phyloP scores from a whole-genome alignment of 1,284 basidiomycete species.

The Apiotrichum domesticum region DNA sequence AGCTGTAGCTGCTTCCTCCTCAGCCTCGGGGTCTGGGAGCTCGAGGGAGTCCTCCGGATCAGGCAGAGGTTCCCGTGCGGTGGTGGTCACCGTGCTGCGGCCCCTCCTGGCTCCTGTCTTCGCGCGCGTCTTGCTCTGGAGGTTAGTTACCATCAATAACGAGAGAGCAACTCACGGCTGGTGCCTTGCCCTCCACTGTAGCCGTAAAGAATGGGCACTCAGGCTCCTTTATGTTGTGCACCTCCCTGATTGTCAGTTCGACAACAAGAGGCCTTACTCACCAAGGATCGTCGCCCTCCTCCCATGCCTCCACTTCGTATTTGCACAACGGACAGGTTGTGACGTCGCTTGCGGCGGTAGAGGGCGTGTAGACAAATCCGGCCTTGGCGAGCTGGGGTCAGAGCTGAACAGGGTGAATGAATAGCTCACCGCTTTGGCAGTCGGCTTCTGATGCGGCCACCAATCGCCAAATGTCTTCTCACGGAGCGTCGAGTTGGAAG shows the following conservation, averaged over 20 bases:
- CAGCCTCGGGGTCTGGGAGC: not conserved
- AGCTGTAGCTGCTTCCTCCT: not conserved
- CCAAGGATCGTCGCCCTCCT: conserved; percentile 70
- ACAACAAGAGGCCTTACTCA: conserved; percentile 6
- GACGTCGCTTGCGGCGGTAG: conserved; percentile 58
- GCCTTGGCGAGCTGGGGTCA: conserved; percentile 66
- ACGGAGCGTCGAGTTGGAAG: conserved; percentile 61
- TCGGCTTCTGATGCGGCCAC: conserved; percentile 71
- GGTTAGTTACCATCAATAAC: not conserved
- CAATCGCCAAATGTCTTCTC: conserved; percentile 60
- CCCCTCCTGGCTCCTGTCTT: not conserved
- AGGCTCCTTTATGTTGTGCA: conserved; percentile 33
- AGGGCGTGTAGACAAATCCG: conserved; percentile 69
- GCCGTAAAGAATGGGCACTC: conserved; percentile 43
- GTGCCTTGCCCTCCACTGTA: conserved; percentile 3
- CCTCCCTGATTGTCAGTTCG: conserved; percentile 22
- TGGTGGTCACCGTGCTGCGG: not conserved
- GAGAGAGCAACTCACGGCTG: not conserved
- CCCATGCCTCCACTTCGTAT: conserved; percentile 70
- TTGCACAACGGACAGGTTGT: conserved; percentile 72
- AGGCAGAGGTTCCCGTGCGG: not conserved
- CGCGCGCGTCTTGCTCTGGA: conserved; percentile 1
- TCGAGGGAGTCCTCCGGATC: not conserved
- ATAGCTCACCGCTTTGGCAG: conserved; percentile 57
- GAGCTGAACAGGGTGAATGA: not conserved